Conservation (phyloP, 2,329 filamentous ascomycete genomes). For the Gremmenia infestans region DNA sequence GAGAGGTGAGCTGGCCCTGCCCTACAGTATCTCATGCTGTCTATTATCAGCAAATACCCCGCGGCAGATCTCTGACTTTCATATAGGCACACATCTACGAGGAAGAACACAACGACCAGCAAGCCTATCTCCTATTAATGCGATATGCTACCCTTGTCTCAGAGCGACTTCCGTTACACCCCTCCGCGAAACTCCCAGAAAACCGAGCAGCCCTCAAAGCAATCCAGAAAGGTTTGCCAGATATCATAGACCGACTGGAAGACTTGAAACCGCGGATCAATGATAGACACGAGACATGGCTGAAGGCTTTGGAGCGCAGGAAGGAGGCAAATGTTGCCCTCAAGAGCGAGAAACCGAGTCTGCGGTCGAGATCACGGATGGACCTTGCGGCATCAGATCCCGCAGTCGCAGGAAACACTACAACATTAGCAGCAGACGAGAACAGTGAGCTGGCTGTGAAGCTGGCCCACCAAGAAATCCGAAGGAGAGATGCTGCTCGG, state of each 20-base stretch:
- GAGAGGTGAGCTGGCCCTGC: constrained; percentile 59
- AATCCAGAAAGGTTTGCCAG: constrained; percentile 57
- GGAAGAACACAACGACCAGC: constrained; percentile 77
- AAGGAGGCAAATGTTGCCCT: constrained; percentile 20
- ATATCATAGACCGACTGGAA: constrained; percentile 58
- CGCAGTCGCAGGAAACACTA: constrained; percentile 51
- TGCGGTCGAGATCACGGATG: constrained; percentile 6
- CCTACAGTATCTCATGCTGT: not conserved
- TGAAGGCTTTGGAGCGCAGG: constrained; percentile 43
- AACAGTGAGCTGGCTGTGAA: constrained; percentile 73
- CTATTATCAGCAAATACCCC: not conserved
- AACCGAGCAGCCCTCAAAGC: constrained; percentile 47
- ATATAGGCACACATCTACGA: constrained; percentile 76
- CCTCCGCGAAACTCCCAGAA: constrained; percentile 63
- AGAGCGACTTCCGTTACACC: constrained; percentile 68
- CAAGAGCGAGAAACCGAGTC: constrained; percentile 6
- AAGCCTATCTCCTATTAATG: constrained; percentile 88
- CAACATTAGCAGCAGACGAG: constrained; percentile 63
- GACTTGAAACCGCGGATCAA: constrained; percentile 74
- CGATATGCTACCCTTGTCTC: constrained; percentile 83
- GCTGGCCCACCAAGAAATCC: constrained; percentile 68
- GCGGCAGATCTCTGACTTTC: constrained; percentile 1
- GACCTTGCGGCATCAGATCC: constrained; percentile 51
- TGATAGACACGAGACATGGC: constrained; percentile 63
- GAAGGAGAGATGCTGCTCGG: constrained; percentile 58